Evolutionary conservation across 2,329 filamentous ascomycete genomes (phyloP), one percentile per base, ranked within the genome.

Genomic region (Didymella segeticola): DNA sequence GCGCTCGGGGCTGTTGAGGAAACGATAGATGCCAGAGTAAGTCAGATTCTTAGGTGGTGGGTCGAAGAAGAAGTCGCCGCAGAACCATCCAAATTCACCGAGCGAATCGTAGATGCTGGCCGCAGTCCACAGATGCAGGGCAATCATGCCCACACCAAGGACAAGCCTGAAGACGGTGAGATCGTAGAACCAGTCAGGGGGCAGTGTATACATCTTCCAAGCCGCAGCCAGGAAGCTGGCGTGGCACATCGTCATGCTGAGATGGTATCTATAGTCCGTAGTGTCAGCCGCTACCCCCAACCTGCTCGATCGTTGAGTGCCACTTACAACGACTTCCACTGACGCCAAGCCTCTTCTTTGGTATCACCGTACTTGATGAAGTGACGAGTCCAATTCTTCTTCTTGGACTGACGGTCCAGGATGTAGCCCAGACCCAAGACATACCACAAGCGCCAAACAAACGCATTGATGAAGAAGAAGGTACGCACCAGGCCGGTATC

Each of bases 1-100:
- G 51, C 93, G 89, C 75, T 99, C 95, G 0, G 95, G 95, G 69
- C 98, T 99, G 79, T 99, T 99, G 62, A 99, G 81, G 77, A 96
- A 99, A 41, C 95, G 91, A 75, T 99, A 99, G 67, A 99, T 99
- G 58, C 93, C 96, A 63, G 89, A 92, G 77, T 99, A 99, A 0
- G 91, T 98, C 57, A 98, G 82, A 26, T 69, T 71, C 76, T 95
- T 96, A 11, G 89, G 88, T 10, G 88, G 86, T 38, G 91, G 89
- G 57, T 97, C 91, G 71, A 95, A 97, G 82, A 99, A 98, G 80
- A 98, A 99, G 73, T 99, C 95, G 15, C 95, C 95, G 70, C 93
- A 98, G 80, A 98, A 98, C 93, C 93, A 99, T 66, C 95, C 95
- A 68, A 98, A 99, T 70, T 99, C 95, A 51, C 95, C 95, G 0